phyloP scores from a whole-genome alignment of 2,329 filamentous ascomycete species.

The Calcarisporium arbuscula region DNA sequence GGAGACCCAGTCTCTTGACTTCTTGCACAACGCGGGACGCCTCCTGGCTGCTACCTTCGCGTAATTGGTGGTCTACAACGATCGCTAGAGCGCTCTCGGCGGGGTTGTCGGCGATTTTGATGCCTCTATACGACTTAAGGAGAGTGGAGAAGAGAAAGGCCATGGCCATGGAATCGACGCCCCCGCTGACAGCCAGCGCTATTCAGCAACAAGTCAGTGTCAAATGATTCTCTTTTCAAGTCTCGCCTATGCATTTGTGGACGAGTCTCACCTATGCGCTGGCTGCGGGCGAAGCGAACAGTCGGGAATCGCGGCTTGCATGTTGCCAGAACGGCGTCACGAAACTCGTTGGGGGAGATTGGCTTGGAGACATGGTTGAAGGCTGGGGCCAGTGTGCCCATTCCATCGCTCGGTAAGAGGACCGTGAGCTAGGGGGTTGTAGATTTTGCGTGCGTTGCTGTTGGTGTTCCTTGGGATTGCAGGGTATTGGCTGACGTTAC shows the following conservation, averaged over 20 bases:
- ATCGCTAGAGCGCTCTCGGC: constrained; percentile 35
- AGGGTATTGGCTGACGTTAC: too few relatives aligned
- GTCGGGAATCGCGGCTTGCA: constrained; percentile 44
- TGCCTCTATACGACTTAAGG: constrained; percentile 22
- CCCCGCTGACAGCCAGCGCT: constrained; percentile 83
- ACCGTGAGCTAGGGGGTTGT: neutral
- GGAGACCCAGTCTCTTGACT: constrained; percentile 31
- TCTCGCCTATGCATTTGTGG: neutral
- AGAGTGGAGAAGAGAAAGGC: constrained; percentile 62
- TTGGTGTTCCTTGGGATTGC: too few relatives aligned
- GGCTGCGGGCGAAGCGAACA: constrained; percentile 24
- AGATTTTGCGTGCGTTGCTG: too few relatives aligned
- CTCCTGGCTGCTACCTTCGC: constrained; percentile 46
- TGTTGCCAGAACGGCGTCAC: constrained; percentile 42
- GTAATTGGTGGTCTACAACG: constrained; percentile 53
- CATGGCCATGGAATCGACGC: constrained; percentile 96
- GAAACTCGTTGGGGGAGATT: constrained; percentile 30
- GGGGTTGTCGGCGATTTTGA: constrained; percentile 40
- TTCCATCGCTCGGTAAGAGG: constrained; percentile 21
- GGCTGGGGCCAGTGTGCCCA: constrained; percentile 25
- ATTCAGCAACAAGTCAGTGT: constrained; percentile 4
- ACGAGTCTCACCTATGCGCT: constrained; percentile 35
- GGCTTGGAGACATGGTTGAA: constrained; percentile 32
- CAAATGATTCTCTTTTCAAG: too few relatives aligned
- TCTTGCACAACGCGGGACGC: constrained; percentile 38